Evolutionary conservation across 306 rosid species (phyloP).

Genomic region (Styphnolobium japonicum): DNA sequence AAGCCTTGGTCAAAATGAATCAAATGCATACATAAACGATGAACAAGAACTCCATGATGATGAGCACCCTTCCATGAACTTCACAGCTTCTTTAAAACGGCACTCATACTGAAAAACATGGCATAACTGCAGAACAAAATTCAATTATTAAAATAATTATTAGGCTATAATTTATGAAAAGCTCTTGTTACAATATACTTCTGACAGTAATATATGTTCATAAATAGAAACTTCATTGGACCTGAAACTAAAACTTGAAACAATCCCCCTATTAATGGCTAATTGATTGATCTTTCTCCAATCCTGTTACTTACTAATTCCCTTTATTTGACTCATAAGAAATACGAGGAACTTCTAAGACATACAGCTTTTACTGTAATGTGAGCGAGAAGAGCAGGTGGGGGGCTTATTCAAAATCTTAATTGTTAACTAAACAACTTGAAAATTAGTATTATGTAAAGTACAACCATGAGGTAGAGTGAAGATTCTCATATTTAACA

Average conservation of each 20-base stretch:
- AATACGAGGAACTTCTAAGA: conserved; percentile 1
- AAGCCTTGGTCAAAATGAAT: background rate
- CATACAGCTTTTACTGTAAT: background rate
- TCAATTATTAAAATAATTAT: conserved; percentile 6
- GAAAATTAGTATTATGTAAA: background rate
- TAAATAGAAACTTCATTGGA: background rate
- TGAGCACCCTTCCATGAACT: conserved; percentile 82
- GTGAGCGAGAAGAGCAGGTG: background rate
- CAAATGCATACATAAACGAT: conserved; percentile 63
- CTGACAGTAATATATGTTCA: background rate
- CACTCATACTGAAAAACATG: conserved; percentile 84
- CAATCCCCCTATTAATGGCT: background rate
- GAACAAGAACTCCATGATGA: conserved; percentile 61
- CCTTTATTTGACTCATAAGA: background rate
- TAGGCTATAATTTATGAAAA: background rate
- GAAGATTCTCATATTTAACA: conserved; percentile 1
- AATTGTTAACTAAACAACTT: background rate
- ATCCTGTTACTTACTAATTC: background rate
- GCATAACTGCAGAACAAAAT: conserved; percentile 66
- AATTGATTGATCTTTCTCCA: background rate
- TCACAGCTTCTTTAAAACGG: conserved; percentile 74
- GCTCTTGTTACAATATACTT: background rate
- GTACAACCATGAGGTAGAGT: background rate
- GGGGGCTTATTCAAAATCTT: background rate
- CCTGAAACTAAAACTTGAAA: conserved; percentile 16